Conservation (phyloP, 2,329 filamentous ascomycete genomes). For the Clonostachys sp. region DNA sequence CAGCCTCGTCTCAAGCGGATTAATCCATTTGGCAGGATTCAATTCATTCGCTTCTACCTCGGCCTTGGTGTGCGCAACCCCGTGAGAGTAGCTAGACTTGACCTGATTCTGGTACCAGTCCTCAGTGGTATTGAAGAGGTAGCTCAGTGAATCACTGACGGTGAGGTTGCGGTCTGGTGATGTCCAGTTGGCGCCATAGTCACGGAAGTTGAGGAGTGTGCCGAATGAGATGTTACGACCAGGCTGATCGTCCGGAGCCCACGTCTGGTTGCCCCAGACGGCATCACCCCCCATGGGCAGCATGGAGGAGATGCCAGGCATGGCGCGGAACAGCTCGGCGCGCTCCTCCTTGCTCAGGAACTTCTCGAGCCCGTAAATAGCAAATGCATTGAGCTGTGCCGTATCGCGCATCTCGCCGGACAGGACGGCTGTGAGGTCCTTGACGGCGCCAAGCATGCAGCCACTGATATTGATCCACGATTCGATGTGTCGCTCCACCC, state of each 20-base stretch:
- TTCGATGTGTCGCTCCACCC: slow-evolving; percentile 88
- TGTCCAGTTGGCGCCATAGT: slow-evolving; percentile 55
- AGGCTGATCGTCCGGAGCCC: slow-evolving; percentile 81
- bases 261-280: slow-evolving; percentile 87
- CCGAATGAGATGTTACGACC: slow-evolving; percentile 73
- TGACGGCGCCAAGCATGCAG: slow-evolving; percentile 93
- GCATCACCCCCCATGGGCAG: slow-evolving; percentile 88
- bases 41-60: slow-evolving; percentile 80
- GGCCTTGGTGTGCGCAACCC: slow-evolving; percentile 72
- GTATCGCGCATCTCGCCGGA: slow-evolving; percentile 99
- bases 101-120: slow-evolving; percentile 80
- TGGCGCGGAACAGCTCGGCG: slow-evolving; percentile 89
- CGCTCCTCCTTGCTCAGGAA: slow-evolving; percentile 89
- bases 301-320: slow-evolving; percentile 97
- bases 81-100: slow-evolving; percentile 75
- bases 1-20: slow-evolving; percentile 84
- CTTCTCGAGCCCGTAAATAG: slow-evolving; percentile 93
- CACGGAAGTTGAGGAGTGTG: slow-evolving; percentile 77
- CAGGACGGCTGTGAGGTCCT: slow-evolving; percentile 83
- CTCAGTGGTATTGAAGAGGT: slow-evolving; percentile 74
- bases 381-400: slow-evolving; percentile 91
- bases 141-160: slow-evolving; percentile 69
- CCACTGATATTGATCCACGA: slow-evolving; percentile 98
- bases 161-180: slow-evolving; percentile 73
- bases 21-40: slow-evolving; percentile 84